Evolutionary conservation across 2,329 filamentous ascomycete genomes (phyloP).

Genomic region (Byssoonygena ceratinophila): DNA sequence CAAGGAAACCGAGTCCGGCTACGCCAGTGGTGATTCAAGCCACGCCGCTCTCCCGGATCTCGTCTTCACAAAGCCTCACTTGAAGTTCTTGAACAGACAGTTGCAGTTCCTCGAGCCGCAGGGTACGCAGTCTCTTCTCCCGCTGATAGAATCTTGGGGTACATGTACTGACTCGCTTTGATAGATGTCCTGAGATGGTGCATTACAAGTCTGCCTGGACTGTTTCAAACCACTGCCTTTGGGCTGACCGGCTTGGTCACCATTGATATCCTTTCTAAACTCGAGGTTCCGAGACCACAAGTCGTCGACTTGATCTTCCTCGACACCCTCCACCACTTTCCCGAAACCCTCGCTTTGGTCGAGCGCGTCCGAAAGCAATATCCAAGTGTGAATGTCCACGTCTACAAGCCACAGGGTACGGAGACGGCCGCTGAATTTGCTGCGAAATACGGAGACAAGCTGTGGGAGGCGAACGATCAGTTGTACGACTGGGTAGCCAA

Average conservation of each 20-base stretch:
- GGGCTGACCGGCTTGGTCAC: slow-evolving; percentile 71
- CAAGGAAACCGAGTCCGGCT: slow-evolving; percentile 63
- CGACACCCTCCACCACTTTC: slow-evolving; percentile 73
- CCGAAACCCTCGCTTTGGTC: slow-evolving; percentile 63
- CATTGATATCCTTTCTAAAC: slow-evolving; percentile 55
- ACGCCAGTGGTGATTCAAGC: slow-evolving; percentile 60
- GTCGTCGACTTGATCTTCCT: slow-evolving; percentile 56
- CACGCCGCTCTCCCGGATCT: slow-evolving; percentile 59
- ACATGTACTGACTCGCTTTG: slow-evolving; percentile 2
- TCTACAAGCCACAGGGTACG: slow-evolving; percentile 75
- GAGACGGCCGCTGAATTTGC: slow-evolving; percentile 68
- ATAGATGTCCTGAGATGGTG: slow-evolving; percentile 81
- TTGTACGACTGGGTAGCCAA: slow-evolving; percentile 96
- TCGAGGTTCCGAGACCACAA: slow-evolving; percentile 40
- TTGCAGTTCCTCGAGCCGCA: slow-evolving; percentile 77
- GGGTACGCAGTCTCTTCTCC: slow-evolving; percentile 34
- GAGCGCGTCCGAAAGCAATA: slow-evolving; percentile 67
- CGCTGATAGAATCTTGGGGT: slow-evolving; percentile 8
- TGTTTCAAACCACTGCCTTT: slow-evolving; percentile 80
- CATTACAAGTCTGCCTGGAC: slow-evolving; percentile 76
- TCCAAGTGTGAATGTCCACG: slow-evolving; percentile 67
- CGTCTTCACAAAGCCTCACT: slow-evolving; percentile 74
- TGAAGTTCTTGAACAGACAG: slow-evolving; percentile 83
- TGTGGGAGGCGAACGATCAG: slow-evolving; percentile 79
- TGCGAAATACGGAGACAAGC: slow-evolving; percentile 63